Percentiles rank a stretch among this genome's conserved stretches.
Evolutionary conservation across 345 rosid species (phyloP).

Genomic region (Eutrema yunnanense): DNA sequence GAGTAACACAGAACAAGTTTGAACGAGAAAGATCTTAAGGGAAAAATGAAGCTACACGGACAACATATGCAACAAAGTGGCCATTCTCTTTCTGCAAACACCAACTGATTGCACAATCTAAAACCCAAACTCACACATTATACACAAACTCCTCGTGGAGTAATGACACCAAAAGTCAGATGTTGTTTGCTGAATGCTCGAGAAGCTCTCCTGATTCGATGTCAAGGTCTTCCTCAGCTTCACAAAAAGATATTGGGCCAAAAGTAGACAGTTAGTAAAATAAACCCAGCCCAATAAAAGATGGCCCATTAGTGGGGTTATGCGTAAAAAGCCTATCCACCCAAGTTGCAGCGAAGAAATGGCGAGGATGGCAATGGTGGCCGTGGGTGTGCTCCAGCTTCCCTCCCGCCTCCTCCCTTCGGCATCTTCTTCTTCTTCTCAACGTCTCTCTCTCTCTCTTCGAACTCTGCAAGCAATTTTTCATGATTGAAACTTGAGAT

Average conservation of each 20-base stretch:
- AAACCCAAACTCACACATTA: neutral
- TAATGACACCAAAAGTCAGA: neutral
- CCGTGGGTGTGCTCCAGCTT: slow-evolving; percentile 30
- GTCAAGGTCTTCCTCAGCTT: too few relatives aligned
- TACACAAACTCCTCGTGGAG: too few relatives aligned
- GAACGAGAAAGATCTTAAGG: neutral
- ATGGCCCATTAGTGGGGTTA: slow-evolving; percentile 4
- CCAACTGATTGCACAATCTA: neutral
- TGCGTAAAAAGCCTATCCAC: slow-evolving; percentile 1
- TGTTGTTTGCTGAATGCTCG: neutral
- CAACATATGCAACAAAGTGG: neutral
- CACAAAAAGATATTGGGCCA: neutral
- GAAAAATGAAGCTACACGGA: too few relatives aligned
- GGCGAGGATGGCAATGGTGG: slow-evolving; percentile 20
- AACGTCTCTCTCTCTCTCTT: slow-evolving; percentile 29
- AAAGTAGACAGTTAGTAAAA: too few relatives aligned
- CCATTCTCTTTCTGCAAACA: neutral
- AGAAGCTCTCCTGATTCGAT: neutral
- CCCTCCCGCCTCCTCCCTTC: slow-evolving; percentile 43
- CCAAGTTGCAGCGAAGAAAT: neutral
- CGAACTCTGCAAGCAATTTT: neutral
- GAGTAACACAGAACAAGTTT: neutral
- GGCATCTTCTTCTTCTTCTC: slow-evolving; percentile 43
- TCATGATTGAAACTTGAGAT: too few relatives aligned
- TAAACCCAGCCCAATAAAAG: neutral